A percentile compares a stretch with the other conserved stretches of the same genome.
Conservation (phyloP, 495 filamentous ascomycete genomes). For the Penicillium herquei region DNA sequence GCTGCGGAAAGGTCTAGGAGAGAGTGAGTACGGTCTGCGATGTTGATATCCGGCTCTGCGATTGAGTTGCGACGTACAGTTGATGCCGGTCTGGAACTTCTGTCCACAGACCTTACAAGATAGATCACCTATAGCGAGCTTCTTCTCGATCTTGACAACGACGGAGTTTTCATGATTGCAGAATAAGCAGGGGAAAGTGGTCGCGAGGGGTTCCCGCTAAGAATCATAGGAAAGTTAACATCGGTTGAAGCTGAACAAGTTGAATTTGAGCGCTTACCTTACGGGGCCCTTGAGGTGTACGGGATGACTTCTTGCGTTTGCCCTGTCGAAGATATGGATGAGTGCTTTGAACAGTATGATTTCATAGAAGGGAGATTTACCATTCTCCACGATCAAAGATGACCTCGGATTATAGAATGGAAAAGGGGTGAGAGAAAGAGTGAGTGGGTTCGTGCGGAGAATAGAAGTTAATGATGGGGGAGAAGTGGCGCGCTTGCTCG, state of each 20-base stretch:
- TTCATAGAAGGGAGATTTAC: constrained; percentile 4
- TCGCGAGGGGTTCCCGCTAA: constrained; percentile 83
- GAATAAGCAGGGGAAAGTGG: constrained; percentile 91
- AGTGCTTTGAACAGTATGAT: too few relatives aligned
- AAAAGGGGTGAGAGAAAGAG: neutral
- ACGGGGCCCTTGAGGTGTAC: constrained; percentile 77
- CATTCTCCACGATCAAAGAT: constrained; percentile 10
- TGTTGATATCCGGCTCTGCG: neutral
- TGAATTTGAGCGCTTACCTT: constrained; percentile 54
- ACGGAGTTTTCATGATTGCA: constrained; percentile 97
- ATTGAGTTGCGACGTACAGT: constrained; percentile 62
- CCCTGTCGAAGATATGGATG: constrained; percentile 49
- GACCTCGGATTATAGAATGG: neutral
- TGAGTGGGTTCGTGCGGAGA: constrained; percentile 21
- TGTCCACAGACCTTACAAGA: constrained; percentile 93
- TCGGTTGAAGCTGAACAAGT: constrained; percentile 3
- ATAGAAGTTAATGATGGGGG: neutral
- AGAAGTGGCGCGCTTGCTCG: too few relatives aligned
- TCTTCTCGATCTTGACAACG: constrained; percentile 86
- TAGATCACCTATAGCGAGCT: constrained; percentile 76
- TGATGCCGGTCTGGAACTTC: constrained; percentile 85
- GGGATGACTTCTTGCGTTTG: constrained; percentile 92
- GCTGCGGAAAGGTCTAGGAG: constrained; percentile 74
- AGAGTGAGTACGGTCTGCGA: neutral
- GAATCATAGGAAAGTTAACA: neutral